Evolutionary conservation across 2,329 filamentous ascomycete genomes (phyloP), one percentile per base, ranked within the genome.

Genomic region (Cercospora sp.): DNA sequence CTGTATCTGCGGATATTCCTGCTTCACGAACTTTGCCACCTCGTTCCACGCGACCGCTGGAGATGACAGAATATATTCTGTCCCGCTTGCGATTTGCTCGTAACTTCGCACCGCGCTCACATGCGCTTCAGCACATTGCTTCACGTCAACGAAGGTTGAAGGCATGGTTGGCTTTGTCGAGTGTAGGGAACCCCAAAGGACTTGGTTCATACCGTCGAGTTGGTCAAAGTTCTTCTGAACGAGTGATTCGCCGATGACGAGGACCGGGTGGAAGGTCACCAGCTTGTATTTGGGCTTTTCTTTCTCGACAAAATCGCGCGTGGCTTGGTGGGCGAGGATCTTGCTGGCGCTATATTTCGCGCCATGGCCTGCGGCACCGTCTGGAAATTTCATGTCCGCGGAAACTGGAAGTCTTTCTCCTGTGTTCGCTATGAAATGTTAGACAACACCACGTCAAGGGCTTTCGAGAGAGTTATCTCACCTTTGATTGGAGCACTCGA

Each of bases 111-210:
- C 58, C 28, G 74, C 74, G 37, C 63, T 69, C 9, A 78, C 21
- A 40, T 78, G 77, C 24, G 73, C 73, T 26, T 69, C 55, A 1
- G 76, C 74, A 21, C 77, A 74, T 45, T 78, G 74, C n/a, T 69
- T 61, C 3, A 78, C 72, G 26, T 78, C 72, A 0, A 78, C 71
- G 7, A 66, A 65, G 1, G 59, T n/a, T 7, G 67, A 66, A 2
- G 69, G 66, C n/a, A 72, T 59, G 0, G 57, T 24, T 3, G 75
- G 76, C 16, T 68, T 18, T 2, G 40, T 16, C 60, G 10, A 63
- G 60, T 18, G 71, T 30, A 43, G 63, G 55, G 24, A 57, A n/a
- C 40, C 3, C 66, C 61, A 65, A 34, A 78, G 66, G 63, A 71
- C 65, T 3, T 63, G 65, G 43, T 76, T 77, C 21, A 72, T 74